A percentile compares a stretch with the other conserved stretches of the same genome.
phyloP scores from a whole-genome alignment of 2,329 filamentous ascomycete genomes.

The Xylaria sp. region DNA sequence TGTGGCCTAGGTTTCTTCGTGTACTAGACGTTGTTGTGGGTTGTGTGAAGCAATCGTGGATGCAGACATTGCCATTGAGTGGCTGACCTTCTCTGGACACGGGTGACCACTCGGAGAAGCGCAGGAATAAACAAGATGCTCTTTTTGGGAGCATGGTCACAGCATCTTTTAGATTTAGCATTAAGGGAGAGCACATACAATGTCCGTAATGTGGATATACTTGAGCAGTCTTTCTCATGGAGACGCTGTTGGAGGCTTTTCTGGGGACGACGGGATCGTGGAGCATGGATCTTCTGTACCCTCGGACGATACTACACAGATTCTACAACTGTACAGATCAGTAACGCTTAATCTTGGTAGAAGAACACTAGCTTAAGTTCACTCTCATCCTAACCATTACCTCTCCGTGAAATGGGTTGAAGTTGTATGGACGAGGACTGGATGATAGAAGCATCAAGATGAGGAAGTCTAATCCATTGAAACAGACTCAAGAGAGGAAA shows the following conservation, averaged over 20 bases:
- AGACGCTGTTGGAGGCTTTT: not conserved
- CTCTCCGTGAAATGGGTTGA: not conserved
- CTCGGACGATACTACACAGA: not conserved
- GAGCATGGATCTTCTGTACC: not conserved
- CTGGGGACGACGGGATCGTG: not conserved
- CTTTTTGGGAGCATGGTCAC: not conserved
- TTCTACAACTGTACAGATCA: slow-evolving; percentile 11
- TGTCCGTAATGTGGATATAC: not conserved
- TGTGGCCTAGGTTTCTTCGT: not conserved
- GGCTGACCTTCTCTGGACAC: not conserved
- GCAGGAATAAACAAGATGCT: not conserved
- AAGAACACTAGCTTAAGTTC: not conserved
- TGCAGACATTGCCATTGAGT: not conserved
- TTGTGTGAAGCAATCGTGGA: not conserved
- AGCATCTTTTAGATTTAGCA: not conserved
- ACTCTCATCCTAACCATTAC: not conserved
- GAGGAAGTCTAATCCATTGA: slow-evolving; percentile 31
- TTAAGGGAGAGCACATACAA: not conserved
- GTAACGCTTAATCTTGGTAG: not conserved
- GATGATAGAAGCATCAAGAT: not conserved
- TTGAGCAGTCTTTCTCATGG: not conserved
- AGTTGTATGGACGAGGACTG: not conserved
- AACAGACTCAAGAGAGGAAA: slow-evolving; percentile 17
- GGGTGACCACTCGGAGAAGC: not conserved
- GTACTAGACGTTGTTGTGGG: not conserved